Base-by-base conservation (phyloP, 345 rosid genomes). In the Clausena lansium region DNA sequence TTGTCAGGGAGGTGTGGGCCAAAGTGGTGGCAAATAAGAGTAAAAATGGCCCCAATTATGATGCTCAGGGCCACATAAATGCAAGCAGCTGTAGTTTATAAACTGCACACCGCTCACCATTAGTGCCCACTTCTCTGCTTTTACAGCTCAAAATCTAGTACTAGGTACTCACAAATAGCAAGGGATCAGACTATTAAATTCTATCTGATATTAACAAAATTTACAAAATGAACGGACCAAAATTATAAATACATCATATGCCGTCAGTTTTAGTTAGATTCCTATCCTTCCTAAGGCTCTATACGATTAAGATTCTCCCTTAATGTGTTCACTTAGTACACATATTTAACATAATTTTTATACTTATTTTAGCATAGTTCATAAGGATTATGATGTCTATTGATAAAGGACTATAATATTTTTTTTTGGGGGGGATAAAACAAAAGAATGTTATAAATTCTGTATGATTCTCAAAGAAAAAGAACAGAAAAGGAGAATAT, bases 21-120 rank as follows among this genome's bases (percentile, higher is more conserved):
- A 52, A 47, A 24, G 19, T 24, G 55, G 54, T 67, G 36, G 73
- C 63, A 67, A 75, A 39, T 9, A 62, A 62, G 69, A 62, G 58
- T 17, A 63, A 65, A 64, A 3, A 22, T 64, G 78, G 63, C 32
- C 70, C 17, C 62, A 63, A 4, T 30, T 52, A 11, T 75, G 71
- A 76, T 13, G 64, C 36, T 25, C 63, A 55, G 55, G 27, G 54
- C 20, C 38, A 64, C 36, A 54, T 67, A 52, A 76, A 67, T 76
- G 78, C 63, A 17, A 57, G 35, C 64, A 38, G 73, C 27, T 39
- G 19, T 19, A 19, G 17, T 20, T 70, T 19, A 5, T 9, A 71
- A 33, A 32, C 45, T 33, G 7, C 75, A 57, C 76, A 25, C 52
- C 35, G 76, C 66, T n/a, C 76, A 58, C n/a, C 64, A 36, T 58